A percentile compares a stretch with the other conserved stretches of the same genome.
These are phyloP conservation scores for Musa itinerans DNA, from an alignment of 176 grass and related monocot genomes.

Conservation along the genomic window DNA sequence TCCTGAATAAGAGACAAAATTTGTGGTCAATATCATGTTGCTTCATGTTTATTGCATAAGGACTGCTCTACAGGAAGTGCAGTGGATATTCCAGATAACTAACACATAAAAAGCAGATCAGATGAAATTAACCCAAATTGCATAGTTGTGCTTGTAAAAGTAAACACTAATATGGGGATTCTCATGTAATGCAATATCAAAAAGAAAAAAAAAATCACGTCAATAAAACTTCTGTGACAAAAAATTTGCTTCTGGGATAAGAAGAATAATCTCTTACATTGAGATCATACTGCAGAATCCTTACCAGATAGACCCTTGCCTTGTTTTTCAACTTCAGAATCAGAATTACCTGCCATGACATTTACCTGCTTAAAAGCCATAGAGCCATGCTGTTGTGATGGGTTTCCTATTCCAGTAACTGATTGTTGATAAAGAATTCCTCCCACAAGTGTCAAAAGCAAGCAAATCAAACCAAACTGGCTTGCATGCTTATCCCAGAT, in stretches of 20 bases:
- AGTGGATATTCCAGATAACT: too few species aligned
- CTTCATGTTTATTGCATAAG: too few species aligned
- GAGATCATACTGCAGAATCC: constrained; percentile 10
- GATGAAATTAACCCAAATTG: too few species aligned
- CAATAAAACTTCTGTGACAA: neutral
- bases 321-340: constrained; percentile 3
- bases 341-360: neutral
- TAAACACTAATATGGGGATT: neutral
- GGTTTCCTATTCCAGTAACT: neutral
- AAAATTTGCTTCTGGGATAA: neutral
- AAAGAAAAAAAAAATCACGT: neutral
- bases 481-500: constrained; percentile 23
- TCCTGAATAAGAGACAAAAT: too few species aligned
- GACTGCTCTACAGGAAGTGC: too few species aligned
- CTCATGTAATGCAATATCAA: neutral
- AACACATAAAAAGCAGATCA: too few species aligned
- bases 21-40: too few species aligned
- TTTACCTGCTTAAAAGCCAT: neutral
- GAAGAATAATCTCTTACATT: constrained; percentile 8
- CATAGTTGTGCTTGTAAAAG: too few species aligned
- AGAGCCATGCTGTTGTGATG: neutral
- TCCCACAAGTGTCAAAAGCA: constrained; percentile 2
- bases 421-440: constrained; percentile 23
- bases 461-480: constrained; percentile 12
- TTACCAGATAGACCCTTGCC: neutral